Conservation (phyloP, 1,284 basidiomycete genomes). For the Cryptococcus jaspeensis region DNA sequence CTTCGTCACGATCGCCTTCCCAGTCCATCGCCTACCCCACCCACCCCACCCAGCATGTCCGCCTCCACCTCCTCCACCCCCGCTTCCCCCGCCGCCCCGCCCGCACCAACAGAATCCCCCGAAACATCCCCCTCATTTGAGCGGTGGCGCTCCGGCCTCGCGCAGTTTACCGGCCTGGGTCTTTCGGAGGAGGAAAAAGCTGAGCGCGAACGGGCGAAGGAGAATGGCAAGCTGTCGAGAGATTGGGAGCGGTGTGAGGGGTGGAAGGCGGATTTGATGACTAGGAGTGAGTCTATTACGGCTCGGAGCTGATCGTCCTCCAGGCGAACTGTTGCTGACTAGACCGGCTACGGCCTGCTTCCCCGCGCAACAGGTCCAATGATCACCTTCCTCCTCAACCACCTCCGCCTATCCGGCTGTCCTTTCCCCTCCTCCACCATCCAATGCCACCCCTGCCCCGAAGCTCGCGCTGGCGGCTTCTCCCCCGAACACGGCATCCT, state of each 20-base stretch:
- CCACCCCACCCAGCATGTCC: too few relatives aligned
- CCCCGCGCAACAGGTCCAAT: constrained; percentile 63
- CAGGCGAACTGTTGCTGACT: neutral
- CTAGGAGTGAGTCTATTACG: constrained; percentile 45
- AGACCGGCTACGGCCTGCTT: neutral
- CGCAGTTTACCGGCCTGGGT: constrained; percentile 51
- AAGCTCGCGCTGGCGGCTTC: constrained; percentile 76
- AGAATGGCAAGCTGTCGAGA: constrained; percentile 34
- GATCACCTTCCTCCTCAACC: constrained; percentile 84
- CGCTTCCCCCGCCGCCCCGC: neutral
- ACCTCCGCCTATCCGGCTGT: constrained; percentile 67
- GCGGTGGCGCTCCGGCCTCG: constrained; percentile 47
- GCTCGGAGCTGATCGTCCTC: too few relatives aligned
- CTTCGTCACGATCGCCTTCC: too few relatives aligned
- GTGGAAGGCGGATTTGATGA: constrained; percentile 54
- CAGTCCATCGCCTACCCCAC: too few relatives aligned
- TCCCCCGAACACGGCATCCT: constrained; percentile 71
- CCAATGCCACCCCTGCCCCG: constrained; percentile 77
- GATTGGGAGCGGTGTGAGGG: constrained; percentile 55
- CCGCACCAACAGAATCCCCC: constrained; percentile 1
- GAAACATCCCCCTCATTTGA: constrained; percentile 41
- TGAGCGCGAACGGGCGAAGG: constrained; percentile 25
- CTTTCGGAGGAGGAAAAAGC: constrained; percentile 41
- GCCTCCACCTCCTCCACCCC: neutral
- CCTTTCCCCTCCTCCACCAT: constrained; percentile 67